These are phyloP conservation scores for Canavalia gladiata DNA, from an alignment of 306 rosid genomes.

Conservation along the genomic window DNA sequence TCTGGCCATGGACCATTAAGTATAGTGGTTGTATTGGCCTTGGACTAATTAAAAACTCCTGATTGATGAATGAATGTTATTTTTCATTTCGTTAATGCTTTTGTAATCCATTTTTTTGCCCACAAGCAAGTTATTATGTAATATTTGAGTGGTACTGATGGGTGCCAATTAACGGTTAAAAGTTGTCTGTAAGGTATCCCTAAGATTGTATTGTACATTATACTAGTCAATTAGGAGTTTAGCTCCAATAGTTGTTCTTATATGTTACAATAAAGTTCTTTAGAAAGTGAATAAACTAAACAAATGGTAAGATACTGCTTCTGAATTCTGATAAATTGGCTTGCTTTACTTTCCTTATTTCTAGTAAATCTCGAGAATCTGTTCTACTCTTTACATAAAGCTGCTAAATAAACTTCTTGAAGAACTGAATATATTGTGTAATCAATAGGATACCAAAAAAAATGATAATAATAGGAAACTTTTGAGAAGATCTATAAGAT, in stretches of 20 bases:
- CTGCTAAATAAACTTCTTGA: neutral
- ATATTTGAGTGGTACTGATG: conserved; percentile 46
- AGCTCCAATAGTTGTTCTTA: conserved; percentile 44
- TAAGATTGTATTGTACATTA: conserved; percentile 49
- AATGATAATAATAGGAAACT: neutral
- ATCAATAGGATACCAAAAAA: neutral
- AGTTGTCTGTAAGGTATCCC: conserved; percentile 48
- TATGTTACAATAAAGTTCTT: conserved; percentile 47
- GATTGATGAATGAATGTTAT: conserved; percentile 47
- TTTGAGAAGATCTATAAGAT: neutral
- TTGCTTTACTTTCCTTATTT: conserved; percentile 7
- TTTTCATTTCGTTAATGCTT: conserved; percentile 48
- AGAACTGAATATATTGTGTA: neutral
- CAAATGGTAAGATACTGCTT: conserved; percentile 31
- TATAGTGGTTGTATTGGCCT: conserved; percentile 50
- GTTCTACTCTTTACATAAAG: neutral
- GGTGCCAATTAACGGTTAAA: conserved; percentile 49
- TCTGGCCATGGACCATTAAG: conserved; percentile 41
- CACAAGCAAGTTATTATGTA: conserved; percentile 54
- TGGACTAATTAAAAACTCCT: conserved; percentile 47
- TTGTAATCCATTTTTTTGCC: conserved; percentile 42
- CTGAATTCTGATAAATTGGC: conserved; percentile 9
- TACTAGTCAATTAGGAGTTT: conserved; percentile 46
- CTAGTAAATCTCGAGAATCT: conserved; percentile 12
- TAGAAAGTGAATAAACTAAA: conserved; percentile 37